Base-by-base conservation (phyloP, 164 flowering plant genomes). In the Vitis rupestris region DNA sequence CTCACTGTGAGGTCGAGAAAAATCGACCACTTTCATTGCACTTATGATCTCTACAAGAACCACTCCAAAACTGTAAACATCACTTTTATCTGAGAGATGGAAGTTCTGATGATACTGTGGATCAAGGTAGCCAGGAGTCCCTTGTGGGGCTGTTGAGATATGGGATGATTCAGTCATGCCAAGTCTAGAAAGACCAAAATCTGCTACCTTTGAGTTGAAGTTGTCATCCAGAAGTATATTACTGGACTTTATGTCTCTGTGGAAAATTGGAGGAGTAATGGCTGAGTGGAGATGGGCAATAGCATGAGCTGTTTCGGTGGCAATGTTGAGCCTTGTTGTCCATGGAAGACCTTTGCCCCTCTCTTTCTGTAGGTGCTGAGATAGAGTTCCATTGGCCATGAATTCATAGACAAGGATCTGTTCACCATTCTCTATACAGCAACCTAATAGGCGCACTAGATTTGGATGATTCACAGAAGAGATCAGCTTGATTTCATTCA, bases 101-200 rank as follows among this genome's bases (percentile, higher is more conserved):
- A 79, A 87, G 65, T 81, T 80, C 56, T 87, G 89, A 70, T 87
- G 89, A 74, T 87, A 87, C 55, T 87, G 87, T 47, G 91, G 91
- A 63, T 87, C 91, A 11, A 87, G 81, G 75, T 87, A 87, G 61
- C 91, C 91, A 2, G 91, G 91, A n/a, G 91, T 87, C 29, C 91
- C 89, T 56, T 87, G 91, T 7, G 91, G 89, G 1, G 89, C 88
- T 1, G 91, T 87, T 9, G 88, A 87, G 61, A 87, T 82, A 77
- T 87, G 87, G 13, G 91, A 87, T 53, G 70, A 31, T 63, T 87
- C 91, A 0, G 69, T 72, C 78, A 82, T 75, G 16, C 91, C 91
- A 61, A 82, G 78, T 69, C 91, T 77, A 3, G 91, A 87, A 65
- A 85, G 88, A 9, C 91, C 91, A 72, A 87, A 87, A 72, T 87